Base-by-base conservation (phyloP, 257 asterid genomes). In the Rauvolfia tetraphylla region DNA sequence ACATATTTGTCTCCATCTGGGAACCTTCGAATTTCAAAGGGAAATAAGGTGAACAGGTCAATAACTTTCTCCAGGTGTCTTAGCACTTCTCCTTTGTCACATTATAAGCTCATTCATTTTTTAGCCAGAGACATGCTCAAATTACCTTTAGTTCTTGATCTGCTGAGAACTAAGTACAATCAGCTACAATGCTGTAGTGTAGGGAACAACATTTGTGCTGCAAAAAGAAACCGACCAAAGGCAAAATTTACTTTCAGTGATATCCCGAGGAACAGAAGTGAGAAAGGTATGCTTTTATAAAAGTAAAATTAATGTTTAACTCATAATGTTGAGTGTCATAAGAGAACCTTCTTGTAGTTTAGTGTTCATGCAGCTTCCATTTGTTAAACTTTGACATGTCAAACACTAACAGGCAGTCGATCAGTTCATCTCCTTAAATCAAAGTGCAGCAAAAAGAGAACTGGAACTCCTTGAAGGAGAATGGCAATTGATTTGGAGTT, bases 191-290 rank as follows among this genome's bases (percentile, higher is more conserved):
- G 90, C 41, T 90, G 80, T 89, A 90, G 97, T 87, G 92, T 97
- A 94, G 98, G 98, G 98, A 89, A 90, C 97, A 48, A 94, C 97
- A 38, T 94, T 94, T 82, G 98, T 94, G 82, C 90, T 94, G 89
- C 98, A 94, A 86, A 94, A 90, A 84, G 90, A 87, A 86, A 89
- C 90, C 25, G 97, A 89, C 39, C 84, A 85, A 41, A 86, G 97
- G 81, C 98, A 94, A 82, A 92, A 81, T 71, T 81, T 94, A 86
- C 73, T 94, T 49, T 88, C 90, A 8, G 84, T 82, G 76, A 89
- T 94, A 80, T 88, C 95, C 72, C 82, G 75, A 33, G 93, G 92
- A 59, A 81, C 65, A 79, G 51, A 79, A 69, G 96, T 87, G 77
- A 88, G 80, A 86, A 73, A 94, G 97, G 98, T 92, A 31, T 54